phyloP scores from a whole-genome alignment of 768 basidiomycete species.

The Tulasnella sp. region DNA sequence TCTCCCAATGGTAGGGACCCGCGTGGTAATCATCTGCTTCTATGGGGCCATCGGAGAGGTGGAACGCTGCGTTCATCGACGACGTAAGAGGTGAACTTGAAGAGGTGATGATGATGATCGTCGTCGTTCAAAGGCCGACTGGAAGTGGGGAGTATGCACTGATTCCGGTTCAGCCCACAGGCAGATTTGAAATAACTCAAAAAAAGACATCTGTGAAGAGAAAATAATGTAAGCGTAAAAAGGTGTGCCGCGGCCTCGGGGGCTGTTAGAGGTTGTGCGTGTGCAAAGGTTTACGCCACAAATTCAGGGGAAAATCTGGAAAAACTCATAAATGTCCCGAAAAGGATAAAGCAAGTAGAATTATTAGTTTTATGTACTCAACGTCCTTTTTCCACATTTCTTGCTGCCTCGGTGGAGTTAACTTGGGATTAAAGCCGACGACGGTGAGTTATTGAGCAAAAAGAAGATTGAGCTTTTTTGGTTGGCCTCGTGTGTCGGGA shows the following conservation, averaged over 20 bases:
- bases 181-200: not conserved
- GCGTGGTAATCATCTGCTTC: not conserved
- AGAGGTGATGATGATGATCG: conserved; percentile 27
- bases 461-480: not conserved
- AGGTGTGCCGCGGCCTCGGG: not conserved
- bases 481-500: not conserved
- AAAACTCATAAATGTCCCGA: not conserved
- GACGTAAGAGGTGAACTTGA: not conserved
- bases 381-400: not conserved
- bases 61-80: not conserved
- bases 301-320: not conserved
- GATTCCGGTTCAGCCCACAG: not conserved
- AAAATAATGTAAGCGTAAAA: not conserved
- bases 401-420: not conserved
- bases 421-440: not conserved
- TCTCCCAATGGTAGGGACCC: not conserved
- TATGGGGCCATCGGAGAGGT: not conserved
- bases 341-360: not conserved
- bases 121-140: not conserved
- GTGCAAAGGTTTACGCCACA: not conserved
- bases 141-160: not conserved
- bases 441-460: not conserved
- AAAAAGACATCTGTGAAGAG: not conserved
- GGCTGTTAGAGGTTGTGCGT: not conserved
- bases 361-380: not conserved